These are phyloP conservation scores for Blastomyces gilchristii DNA, from an alignment of 2,329 filamentous ascomycete genomes.

Conservation along the genomic window DNA sequence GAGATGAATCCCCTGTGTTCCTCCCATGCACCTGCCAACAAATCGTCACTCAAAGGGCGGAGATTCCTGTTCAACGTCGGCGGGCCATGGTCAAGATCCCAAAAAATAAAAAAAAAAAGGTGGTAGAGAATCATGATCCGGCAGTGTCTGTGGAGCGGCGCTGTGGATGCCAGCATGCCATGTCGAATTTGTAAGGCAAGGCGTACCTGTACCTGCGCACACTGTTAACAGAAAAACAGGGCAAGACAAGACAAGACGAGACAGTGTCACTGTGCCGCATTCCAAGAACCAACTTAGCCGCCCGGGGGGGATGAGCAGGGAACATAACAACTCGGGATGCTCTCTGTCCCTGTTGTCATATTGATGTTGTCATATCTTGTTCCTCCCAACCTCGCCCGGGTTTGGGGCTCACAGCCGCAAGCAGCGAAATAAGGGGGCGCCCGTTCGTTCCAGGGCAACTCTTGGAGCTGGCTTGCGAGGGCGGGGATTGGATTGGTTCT, in stretches of 20 bases:
- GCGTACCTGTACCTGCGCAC: background rate
- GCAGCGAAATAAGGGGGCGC: background rate
- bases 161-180: background rate
- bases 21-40: background rate
- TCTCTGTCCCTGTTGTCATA: too few relatives aligned
- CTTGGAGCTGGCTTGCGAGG: background rate
- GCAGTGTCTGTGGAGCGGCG: background rate
- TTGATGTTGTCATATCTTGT: background rate
- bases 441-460: too few relatives aligned
- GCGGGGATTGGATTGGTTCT: background rate
- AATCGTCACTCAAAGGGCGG: slow-evolving; percentile 4
- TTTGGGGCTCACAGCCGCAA: background rate
- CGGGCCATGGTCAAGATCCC: background rate
- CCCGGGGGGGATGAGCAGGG: background rate
- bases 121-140: background rate
- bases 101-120: background rate
- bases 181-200: background rate
- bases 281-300: background rate
- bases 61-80: background rate
- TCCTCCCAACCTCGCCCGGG: background rate
- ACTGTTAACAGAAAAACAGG: background rate
- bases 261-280: background rate
- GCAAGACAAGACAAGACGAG: background rate
- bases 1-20: background rate
- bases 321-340: background rate